Evolutionary conservation across 2,329 filamentous ascomycete species (phyloP), one percentile per base, ranked within the genome.

Genomic region (Fusarium luffae): DNA sequence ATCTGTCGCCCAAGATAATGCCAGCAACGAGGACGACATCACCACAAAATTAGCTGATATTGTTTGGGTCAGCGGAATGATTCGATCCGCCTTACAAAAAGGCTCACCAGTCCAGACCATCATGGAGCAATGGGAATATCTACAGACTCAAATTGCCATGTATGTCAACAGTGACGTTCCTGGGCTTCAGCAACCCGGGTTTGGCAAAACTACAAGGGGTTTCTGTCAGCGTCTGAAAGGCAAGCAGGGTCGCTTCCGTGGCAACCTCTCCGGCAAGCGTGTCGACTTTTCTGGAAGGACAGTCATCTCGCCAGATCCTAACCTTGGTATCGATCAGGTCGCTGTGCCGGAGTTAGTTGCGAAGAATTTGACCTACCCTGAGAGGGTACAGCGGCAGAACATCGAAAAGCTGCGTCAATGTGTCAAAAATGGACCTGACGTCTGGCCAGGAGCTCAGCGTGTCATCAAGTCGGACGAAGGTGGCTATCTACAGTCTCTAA

Each of bases 151-250:
- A 76, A 92, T 98, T 64, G 96, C 95, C 65, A 94, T 98, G 86
- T 98, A 99, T 78, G 95, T 99, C 79, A 98, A 99, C 82, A 97
- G 94, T 69, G 94, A 98, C 74, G 90, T 97, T 4, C 96, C 96
- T 0, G 95, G 95, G 28, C 86, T 99, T n/a, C 91, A 94, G 73
- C 93, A 97, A 74, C 91, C 91, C 14, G 93, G 93, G 11, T 91
- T 94, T 64, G 93, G 93, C 62, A 98, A 97, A 79, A 88, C 92
- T 1, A 97, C 96, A 74, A 89, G 96, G 74, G 96, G 96, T 19
- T 97, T 99, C 77, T 97, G 95, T 66, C 96, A 98, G 80, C 90
- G 96, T 18, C 81, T 99, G 49, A 99, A 99, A 82, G 96, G 96
- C 72, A 99, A 99, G 77, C 95, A 98, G 77, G 96, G 96, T 57